phyloP scores from a whole-genome alignment of 768 basidiomycete species.

The Boletus speciosus region DNA sequence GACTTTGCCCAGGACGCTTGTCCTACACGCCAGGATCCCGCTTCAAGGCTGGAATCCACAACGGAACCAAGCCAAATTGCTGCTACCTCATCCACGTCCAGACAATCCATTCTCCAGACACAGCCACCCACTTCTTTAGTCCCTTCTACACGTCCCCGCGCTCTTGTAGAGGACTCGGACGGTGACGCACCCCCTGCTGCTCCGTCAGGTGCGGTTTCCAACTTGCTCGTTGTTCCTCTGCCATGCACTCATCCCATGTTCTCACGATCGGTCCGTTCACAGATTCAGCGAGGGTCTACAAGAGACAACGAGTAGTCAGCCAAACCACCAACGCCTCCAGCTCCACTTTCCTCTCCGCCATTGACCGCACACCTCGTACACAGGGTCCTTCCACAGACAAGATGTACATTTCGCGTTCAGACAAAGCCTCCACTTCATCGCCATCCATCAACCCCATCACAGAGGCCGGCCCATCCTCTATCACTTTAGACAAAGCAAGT shows the following conservation, averaged over 20 bases:
- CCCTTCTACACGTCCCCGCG: constrained; percentile 61
- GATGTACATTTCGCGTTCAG: constrained; percentile 54
- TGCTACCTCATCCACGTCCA: constrained; percentile 19
- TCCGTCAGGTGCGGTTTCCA: constrained; percentile 22
- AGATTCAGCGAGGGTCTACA: constrained; percentile 57
- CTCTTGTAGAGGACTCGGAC: constrained; percentile 56
- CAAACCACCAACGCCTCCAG: constrained; percentile 33
- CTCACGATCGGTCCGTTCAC: constrained; percentile 14
- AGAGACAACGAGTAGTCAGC: constrained; percentile 64
- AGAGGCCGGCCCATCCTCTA: constrained; percentile 53
- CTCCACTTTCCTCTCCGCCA: constrained; percentile 27
- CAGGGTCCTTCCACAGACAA: constrained; percentile 33
- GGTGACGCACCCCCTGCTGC: constrained; percentile 27
- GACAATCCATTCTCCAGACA: constrained; percentile 24
- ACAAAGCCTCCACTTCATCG: constrained; percentile 45
- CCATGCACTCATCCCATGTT: background rate
- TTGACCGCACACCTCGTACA: constrained; percentile 22
- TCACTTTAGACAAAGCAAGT: constrained; percentile 32
- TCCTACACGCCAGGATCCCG: constrained; percentile 39
- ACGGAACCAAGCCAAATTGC: constrained; percentile 28
- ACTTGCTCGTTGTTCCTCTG: background rate
- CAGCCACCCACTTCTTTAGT: constrained; percentile 44
- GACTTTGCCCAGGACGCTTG: constrained; percentile 53
- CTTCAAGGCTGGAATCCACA: constrained; percentile 48
- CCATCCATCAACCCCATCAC: constrained; percentile 41